These are phyloP conservation scores for Dactylorhiza incarnata DNA, from an alignment of 106 monocot genomes.

Conservation along the genomic window DNA sequence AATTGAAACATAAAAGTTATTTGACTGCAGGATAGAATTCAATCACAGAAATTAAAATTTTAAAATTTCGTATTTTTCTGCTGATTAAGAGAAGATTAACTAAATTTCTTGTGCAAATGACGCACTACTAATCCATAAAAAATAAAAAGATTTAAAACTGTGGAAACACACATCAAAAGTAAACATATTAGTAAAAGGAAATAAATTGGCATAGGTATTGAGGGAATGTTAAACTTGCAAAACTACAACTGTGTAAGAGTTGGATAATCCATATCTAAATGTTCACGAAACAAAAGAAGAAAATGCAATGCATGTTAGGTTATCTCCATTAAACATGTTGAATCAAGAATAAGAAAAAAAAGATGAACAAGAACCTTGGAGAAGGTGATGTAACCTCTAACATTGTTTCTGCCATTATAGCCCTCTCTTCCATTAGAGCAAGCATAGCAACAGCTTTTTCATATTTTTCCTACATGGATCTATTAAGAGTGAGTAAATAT, in stretches of 20 bases:
- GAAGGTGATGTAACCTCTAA: slow-evolving; percentile 46
- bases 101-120: neutral
- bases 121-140: neutral
- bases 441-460: slow-evolving; percentile 45
- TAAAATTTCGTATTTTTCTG: no score
- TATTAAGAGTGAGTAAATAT: slow-evolving; percentile 20
- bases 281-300: neutral
- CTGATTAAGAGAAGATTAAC: no score
- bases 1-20: no score
- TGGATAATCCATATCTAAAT: neutral
- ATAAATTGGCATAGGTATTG: neutral
- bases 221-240: neutral
- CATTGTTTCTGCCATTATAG: slow-evolving; percentile 71
- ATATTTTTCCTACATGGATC: slow-evolving; percentile 67
- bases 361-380: slow-evolving; percentile 28
- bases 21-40: no score
- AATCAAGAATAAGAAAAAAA: neutral
- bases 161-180: neutral
- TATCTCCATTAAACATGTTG: neutral
- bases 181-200: neutral
- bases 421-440: slow-evolving; percentile 65
- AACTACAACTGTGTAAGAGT: neutral
- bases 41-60: no score
- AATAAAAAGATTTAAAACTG: neutral
- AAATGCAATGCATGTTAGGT: neutral